phyloP scores from a whole-genome alignment of 2,329 filamentous ascomycete genomes.

The Colletotrichum melonis region DNA sequence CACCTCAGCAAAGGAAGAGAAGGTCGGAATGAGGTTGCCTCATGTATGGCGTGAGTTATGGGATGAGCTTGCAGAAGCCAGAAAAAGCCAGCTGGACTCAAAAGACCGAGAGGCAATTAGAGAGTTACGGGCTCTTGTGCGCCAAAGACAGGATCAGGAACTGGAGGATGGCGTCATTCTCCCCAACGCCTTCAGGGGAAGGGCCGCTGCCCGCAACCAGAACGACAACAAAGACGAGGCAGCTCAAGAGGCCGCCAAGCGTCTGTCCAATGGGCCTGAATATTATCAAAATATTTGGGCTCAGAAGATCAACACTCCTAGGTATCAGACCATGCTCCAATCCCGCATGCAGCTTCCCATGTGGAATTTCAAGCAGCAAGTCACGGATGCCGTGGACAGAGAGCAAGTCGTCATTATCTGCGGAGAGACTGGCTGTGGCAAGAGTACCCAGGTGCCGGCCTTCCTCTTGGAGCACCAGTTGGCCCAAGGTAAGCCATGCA shows the following conservation, averaged over 20 bases:
- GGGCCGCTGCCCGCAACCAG: constrained; percentile 58
- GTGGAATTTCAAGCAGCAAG: constrained; percentile 83
- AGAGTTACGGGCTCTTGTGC: constrained; percentile 76
- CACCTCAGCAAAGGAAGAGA: constrained; percentile 85
- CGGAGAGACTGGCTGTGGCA: constrained; percentile 96
- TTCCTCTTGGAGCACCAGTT: constrained; percentile 93
- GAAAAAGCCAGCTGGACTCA: constrained; percentile 77
- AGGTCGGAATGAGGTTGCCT: constrained; percentile 82
- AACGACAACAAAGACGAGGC: constrained; percentile 62
- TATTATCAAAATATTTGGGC: constrained; percentile 69
- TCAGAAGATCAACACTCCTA: constrained; percentile 65
- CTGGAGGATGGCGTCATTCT: constrained; percentile 81
- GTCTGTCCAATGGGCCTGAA: constrained; percentile 54
- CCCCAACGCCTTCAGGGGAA: constrained; percentile 79
- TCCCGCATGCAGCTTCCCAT: constrained; percentile 87
- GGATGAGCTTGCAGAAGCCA: constrained; percentile 78
- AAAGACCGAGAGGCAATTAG: constrained; percentile 77
- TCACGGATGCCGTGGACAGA: constrained; percentile 79
- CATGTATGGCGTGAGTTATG: constrained; percentile 87
- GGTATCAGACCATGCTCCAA: constrained; percentile 83
- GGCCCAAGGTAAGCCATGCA: constrained; percentile 82
- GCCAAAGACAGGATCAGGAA: constrained; percentile 75
- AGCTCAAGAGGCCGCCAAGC: constrained; percentile 55
- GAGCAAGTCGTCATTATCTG: constrained; percentile 93
- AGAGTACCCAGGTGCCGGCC: constrained; percentile 96